These are phyloP conservation scores for Trichomonas vaginalis DNA, from an alignment of 208 protist genomes.

Conservation along the genomic window DNA sequence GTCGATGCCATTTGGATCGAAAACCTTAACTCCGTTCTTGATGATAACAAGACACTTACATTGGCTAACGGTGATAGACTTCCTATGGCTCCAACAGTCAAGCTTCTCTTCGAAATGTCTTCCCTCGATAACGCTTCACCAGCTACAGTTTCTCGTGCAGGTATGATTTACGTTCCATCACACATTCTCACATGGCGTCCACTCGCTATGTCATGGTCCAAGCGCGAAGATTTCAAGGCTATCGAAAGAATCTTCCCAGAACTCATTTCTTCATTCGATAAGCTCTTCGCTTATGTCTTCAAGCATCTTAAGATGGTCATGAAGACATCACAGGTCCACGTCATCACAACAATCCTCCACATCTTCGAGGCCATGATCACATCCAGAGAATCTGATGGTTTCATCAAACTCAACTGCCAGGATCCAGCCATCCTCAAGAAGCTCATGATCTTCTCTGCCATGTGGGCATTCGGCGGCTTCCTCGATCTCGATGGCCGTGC, in stretches of 20 bases:
- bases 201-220: constrained; percentile 35
- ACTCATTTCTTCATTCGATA: not conserved
- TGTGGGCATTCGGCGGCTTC: constrained; percentile 74
- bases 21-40: constrained; percentile 93
- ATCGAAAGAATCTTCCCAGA: not conserved
- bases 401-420: not conserved
- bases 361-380: constrained; percentile 29
- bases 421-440: constrained; percentile 46
- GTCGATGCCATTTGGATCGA: constrained; percentile 96
- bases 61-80: constrained; percentile 85
- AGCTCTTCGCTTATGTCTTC: constrained; percentile 29
- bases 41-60: constrained; percentile 95
- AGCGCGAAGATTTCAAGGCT: not conserved
- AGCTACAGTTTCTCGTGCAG: constrained; percentile 90
- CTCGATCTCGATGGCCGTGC: constrained; percentile 68
- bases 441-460: constrained; percentile 71
- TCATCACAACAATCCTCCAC: constrained; percentile 26
- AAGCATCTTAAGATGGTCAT: constrained; percentile 27
- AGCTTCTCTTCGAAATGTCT: constrained; percentile 85
- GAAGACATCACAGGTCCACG: constrained; percentile 21
- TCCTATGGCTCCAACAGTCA: constrained; percentile 74
- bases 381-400: constrained; percentile 4
- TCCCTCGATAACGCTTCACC: constrained; percentile 92
- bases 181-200: constrained; percentile 70
- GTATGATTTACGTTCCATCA: constrained; percentile 87